Evolutionary conservation across 192 early-diverging fungal species (phyloP), one percentile per base, ranked within the genome.

Genomic region (Coemansia sp.): DNA sequence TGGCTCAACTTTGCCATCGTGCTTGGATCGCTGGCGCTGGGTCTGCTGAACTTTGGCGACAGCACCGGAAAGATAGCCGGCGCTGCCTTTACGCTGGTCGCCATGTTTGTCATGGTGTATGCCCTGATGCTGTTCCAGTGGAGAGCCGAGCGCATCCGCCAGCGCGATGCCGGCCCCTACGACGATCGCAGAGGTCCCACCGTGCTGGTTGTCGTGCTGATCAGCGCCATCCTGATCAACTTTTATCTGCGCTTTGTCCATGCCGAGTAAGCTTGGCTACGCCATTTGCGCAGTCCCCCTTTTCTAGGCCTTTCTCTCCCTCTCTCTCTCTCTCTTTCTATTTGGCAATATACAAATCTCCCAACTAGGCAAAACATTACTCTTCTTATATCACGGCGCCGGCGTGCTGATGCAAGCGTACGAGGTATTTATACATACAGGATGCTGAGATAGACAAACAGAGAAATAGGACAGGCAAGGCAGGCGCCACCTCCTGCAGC

Each of bases 1-100:
- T 96, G 92, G 92, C 81, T 94, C 42, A 89, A 91, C 65, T 92
- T 94, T 73, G 84, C 89, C 8, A 86, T 89, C 34, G 81, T 92
- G 13, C 70, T 92, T 36, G 89, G 88, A 13, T 86, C 87, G 22
- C 78, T 92, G 23, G 88, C 87, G n/a, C 82, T 92, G 39, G 88
- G 89, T 1, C 64, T 92, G 53, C 68, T 92, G 42, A 92, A 92
- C 80, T 93, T 91, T 87, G 91, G 91, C 29, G 90, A 93, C 57
- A 73, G 82, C 20, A 71, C 89, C 1, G 84, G 85, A n/a, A 75
- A 81, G 25, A 87, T 91, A 59, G 84, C 87, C 22, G 87, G 90
- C 0, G 77, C 75, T 8, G 68, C 89, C 3, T 91, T 93, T 45
- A 91, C 87, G 1, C 36, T 83, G 35, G 65, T 90, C n/a, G 45